phyloP scores from a whole-genome alignment of 2,329 filamentous ascomycete genomes.

The Sarocladium strictum region DNA sequence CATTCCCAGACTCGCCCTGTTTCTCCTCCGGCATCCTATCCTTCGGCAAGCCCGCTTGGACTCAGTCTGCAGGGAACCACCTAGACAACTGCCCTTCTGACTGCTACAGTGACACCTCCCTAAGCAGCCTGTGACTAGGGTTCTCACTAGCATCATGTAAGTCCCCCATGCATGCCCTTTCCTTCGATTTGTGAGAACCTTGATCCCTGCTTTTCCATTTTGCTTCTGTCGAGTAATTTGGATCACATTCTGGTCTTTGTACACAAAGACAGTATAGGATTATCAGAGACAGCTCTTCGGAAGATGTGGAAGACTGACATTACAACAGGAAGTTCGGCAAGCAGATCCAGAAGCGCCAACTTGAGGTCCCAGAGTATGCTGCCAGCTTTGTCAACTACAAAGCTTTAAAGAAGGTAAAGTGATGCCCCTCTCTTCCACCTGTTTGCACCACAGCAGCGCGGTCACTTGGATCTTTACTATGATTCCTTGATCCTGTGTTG shows the following conservation, averaged over 20 bases:
- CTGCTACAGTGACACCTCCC: not conserved
- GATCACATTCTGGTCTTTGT: too few relatives aligned
- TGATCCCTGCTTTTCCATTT: too few relatives aligned
- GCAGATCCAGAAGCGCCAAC: conserved; percentile 97
- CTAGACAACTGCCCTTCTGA: not conserved
- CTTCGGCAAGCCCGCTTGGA: not conserved
- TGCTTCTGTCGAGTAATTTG: not conserved
- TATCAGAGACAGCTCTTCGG: not conserved
- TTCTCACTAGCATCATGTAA: conserved; percentile 3
- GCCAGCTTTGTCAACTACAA: conserved; percentile 99
- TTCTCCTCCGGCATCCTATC: not conserved
- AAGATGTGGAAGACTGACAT: not conserved
- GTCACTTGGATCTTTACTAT: too few relatives aligned
- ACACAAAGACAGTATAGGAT: too few relatives aligned
- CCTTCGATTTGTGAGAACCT: too few relatives aligned
- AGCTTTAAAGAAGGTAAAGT: conserved; percentile 85
- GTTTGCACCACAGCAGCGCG: too few relatives aligned
- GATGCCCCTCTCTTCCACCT: conserved; percentile 14
- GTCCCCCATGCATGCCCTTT: not conserved
- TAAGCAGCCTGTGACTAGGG: not conserved
- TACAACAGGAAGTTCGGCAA: conserved; percentile 93
- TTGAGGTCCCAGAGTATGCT: conserved; percentile 98
- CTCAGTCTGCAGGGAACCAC: not conserved
- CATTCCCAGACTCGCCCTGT: not conserved
- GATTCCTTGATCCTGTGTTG: too few relatives aligned